A percentile compares a stretch with the other conserved stretches of the same genome.
Evolutionary conservation across 495 filamentous ascomycete genomes (phyloP).

Genomic region (Podospora sp.): DNA sequence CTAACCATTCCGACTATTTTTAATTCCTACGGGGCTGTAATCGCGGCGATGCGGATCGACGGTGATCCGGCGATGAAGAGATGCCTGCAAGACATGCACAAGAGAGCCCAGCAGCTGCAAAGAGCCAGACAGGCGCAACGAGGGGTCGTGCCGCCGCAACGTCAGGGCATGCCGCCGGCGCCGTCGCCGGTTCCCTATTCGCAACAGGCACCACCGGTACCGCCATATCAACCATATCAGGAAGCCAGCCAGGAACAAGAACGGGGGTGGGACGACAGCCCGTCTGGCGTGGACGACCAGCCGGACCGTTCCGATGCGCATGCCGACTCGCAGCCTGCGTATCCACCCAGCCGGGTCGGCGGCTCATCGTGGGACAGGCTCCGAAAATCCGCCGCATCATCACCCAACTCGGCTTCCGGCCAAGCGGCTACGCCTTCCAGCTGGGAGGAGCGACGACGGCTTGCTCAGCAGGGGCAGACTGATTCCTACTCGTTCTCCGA

Average conservation of each 20-base stretch:
- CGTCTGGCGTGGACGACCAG: not conserved
- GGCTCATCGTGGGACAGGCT: conserved; percentile 46
- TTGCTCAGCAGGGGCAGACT: conserved; percentile 19
- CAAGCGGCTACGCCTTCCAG: conserved; percentile 6
- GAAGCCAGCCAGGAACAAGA: not conserved
- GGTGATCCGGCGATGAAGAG: no score
- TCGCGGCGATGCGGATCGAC: no score
- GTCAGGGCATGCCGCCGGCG: no score
- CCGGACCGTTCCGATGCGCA: not conserved
- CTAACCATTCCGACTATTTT: no score
- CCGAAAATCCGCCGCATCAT: conserved; percentile 27
- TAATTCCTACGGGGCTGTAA: no score
- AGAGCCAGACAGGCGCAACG: no score
- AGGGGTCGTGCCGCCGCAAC: no score
- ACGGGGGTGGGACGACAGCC: not conserved
- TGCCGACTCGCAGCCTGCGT: not conserved
- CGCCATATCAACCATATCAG: not conserved
- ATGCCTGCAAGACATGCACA: no score
- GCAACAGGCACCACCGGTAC: not conserved
- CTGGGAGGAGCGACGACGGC: conserved; percentile 28
- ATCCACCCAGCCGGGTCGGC: conserved; percentile 3
- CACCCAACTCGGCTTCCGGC: not conserved
- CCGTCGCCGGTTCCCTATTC: not conserved
- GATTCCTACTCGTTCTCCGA: conserved; percentile 40
- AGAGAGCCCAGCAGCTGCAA: no score